phyloP scores from a whole-genome alignment of 2,329 filamentous ascomycete species.

The Fusarium metavorans region DNA sequence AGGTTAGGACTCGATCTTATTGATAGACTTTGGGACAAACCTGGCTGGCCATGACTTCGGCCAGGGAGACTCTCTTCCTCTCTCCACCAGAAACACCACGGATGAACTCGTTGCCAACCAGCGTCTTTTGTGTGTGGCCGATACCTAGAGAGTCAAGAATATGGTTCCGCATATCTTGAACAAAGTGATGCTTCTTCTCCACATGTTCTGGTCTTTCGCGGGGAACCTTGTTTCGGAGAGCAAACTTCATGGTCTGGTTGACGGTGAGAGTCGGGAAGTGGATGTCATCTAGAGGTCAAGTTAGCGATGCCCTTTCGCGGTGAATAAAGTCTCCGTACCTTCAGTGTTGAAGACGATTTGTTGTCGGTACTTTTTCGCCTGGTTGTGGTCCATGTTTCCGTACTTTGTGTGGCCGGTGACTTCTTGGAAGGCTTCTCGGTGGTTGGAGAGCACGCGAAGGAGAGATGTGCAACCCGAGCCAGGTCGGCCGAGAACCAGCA shows the following conservation, averaged over 20 bases:
- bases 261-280: slow-evolving; percentile 76
- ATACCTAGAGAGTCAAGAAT: slow-evolving; percentile 71
- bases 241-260: slow-evolving; percentile 72
- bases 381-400: slow-evolving; percentile 41
- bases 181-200: slow-evolving; percentile 45
- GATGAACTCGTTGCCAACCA: slow-evolving; percentile 74
- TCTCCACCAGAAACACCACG: slow-evolving; percentile 70
- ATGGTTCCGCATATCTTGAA: slow-evolving; percentile 46
- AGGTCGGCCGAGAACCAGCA: slow-evolving; percentile 49
- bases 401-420: slow-evolving; percentile 44
- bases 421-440: slow-evolving; percentile 44
- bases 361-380: slow-evolving; percentile 43
- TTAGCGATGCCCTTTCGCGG: too few relatives aligned
- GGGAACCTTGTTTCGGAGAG: slow-evolving; percentile 70
- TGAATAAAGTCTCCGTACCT: slow-evolving; percentile 15
- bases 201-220: slow-evolving; percentile 59
- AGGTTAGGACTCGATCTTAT: slow-evolving; percentile 23
- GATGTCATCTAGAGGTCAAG: slow-evolving; percentile 56
- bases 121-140: slow-evolving; percentile 70
- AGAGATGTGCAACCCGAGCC: slow-evolving; percentile 50
- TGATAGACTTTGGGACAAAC: slow-evolving; percentile 23
- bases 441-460: slow-evolving; percentile 47
- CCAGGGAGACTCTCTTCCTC: slow-evolving; percentile 77
- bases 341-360: slow-evolving; percentile 51
- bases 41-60: slow-evolving; percentile 67